Evolutionary conservation across 441 rosid species (phyloP), one percentile per base, ranked within the genome.

Genomic region (Melastoma candidum): DNA sequence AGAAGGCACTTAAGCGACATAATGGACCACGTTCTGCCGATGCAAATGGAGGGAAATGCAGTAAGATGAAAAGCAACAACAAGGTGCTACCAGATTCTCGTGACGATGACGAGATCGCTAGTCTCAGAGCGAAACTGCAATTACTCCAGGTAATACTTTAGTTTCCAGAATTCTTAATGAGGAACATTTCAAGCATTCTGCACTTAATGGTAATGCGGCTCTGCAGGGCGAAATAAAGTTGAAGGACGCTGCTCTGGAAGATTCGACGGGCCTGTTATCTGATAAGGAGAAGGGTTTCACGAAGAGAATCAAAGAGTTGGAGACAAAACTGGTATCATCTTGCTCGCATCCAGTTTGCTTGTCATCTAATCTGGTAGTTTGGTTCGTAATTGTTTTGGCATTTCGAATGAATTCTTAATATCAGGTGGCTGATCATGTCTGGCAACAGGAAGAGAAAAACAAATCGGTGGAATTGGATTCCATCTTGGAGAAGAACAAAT

Each of bases 51-150:
- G 64, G 75, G 17, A 81, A 68, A 69, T 56, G 67, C 52, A 48
- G 68, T 51, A 55, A 29, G 36, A 29, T 29, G 36, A 29, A 12
- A 43, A 81, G 75, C 62, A 77, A 63, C 69, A 72, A 62, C 44
- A 83, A 76, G 71, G 65, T 74, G 49, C 76, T 74, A 65, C 49
- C 58, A 12, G 65, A 67, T 68, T 61, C 71, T 65, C 64, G 58
- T 51, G 74, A 63, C 48, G 47, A 75, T 25, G 84, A 82, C 66
- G 98, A 83, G 71, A 69, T 75, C 39, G 58, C 73, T 26, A 77
- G 66, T 63, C 78, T 88, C 68, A 78, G 58, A 73, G 95, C 84
- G 65, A 80, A 63, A 64, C 74, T 80, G 60, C 79, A 70, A 68
- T 61, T 67, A 60, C 89, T 90, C 3, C 80, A 80, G 97, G 97